A percentile compares a stretch with the other conserved stretches of the same genome.
Conservation (phyloP, 306 rosid species). For the Rubus parviflorus region DNA sequence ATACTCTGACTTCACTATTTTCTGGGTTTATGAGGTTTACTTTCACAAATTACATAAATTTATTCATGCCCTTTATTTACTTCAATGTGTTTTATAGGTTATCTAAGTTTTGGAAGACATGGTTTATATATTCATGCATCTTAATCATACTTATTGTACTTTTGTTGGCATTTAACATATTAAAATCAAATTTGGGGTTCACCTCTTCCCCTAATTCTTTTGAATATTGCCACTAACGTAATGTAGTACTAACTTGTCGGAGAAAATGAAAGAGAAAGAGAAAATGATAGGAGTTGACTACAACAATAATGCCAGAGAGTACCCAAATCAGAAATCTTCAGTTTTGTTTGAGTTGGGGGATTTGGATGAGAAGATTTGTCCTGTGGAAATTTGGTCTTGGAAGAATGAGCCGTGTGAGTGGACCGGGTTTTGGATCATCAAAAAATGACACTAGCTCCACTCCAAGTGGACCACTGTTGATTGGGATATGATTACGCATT, state of each 20-base stretch:
- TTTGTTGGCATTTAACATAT: neutral
- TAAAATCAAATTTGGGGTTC: neutral
- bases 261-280: neutral
- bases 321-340: neutral
- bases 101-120: neutral
- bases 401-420: neutral
- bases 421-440: neutral
- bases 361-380: neutral
- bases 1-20: neutral
- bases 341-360: neutral
- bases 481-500: neutral
- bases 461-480: neutral
- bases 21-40: neutral
- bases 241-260: neutral
- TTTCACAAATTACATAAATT: neutral
- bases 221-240: neutral
- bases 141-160: neutral
- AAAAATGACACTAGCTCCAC: neutral
- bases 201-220: neutral
- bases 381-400: neutral
- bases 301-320: neutral
- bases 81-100: neutral
- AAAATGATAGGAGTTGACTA: neutral
- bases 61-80: neutral
- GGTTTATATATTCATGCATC: neutral